Evolutionary conservation across 2,329 filamentous ascomycete genomes (phyloP).

Genomic region (Cladophialophora yegresii): DNA sequence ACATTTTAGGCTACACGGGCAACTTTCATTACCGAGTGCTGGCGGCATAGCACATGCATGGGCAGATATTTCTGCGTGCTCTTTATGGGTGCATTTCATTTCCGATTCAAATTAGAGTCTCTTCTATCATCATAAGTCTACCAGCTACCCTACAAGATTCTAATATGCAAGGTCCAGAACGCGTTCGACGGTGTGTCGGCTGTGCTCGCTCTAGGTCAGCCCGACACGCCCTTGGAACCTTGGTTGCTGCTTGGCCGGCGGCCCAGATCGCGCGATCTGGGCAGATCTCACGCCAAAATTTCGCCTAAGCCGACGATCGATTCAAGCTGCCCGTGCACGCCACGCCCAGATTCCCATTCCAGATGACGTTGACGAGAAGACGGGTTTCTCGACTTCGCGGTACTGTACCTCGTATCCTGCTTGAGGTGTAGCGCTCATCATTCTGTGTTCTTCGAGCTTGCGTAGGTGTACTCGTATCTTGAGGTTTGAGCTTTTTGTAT

Average conservation of each 20-base stretch:
- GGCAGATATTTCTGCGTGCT: not conserved
- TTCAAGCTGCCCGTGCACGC: not conserved
- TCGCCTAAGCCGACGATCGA: not conserved
- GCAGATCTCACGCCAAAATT: not conserved
- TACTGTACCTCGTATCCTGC: not conserved
- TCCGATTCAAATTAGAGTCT: not conserved
- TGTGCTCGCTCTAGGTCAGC: not conserved
- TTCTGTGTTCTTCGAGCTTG: not conserved
- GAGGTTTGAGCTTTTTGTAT: not conserved
- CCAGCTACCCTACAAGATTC: too few relatives aligned
- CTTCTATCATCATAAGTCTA: not conserved
- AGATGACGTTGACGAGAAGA: not conserved
- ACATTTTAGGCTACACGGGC: too few relatives aligned
- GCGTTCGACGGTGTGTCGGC: not conserved
- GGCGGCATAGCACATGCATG: not conserved
- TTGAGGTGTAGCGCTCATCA: not conserved
- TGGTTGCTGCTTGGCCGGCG: not conserved
- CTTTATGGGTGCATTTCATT: not conserved
- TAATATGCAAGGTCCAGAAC: too few relatives aligned
- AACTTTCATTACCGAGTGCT: not conserved
- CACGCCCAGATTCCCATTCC: not conserved
- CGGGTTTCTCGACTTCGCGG: not conserved
- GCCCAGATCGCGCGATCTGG: not conserved
- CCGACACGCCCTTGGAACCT: not conserved
- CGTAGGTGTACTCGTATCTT: not conserved